Evolutionary conservation across 2,329 filamentous ascomycete species (phyloP), one percentile per base, ranked within the genome.

Genomic region (Camillea tinctor): DNA sequence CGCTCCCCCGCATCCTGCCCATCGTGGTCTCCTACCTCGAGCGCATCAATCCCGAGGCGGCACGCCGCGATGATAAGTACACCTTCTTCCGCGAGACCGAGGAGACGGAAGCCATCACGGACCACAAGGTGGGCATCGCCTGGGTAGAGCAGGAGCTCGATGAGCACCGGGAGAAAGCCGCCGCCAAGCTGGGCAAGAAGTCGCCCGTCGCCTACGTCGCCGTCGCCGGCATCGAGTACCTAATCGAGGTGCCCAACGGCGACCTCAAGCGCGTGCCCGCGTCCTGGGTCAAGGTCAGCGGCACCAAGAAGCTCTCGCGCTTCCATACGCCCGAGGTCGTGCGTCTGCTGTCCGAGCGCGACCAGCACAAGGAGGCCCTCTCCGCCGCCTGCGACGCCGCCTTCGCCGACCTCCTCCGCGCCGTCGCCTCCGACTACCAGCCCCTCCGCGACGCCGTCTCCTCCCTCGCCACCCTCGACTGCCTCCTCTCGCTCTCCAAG

Each of bases 251-350:
- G 5, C 84, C 91, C 66, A 97, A 96, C 74, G 75, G 83, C 1
- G 86, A 92, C 57, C 83, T 97, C 61, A 95, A 93, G 73, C 87
- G 89, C 59, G 92, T 99, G 0, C 95, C 95, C 0, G 94, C 95
- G 3, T 96, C 92, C 0, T 99, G 95, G 95, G 83, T 85, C 64
- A 98, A 99, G 76, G 91, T 98, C 69, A 96, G 90, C 59, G 93
- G 94, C 54, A 99, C 95, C 6, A 98, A 98, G 75, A 92, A 92
- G 69, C 79, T 93, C 4, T 93, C 92, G 0, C 88, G 95, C 60
- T 99, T 98, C 75, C 95, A 99, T 76, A 95, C 95, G 0, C 95
- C 95, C 4, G 90, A 96, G 68, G 92, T 97, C 22, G 83, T 96
- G 54, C 86, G 87, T 62, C 83, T 97, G 68, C 84, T 97, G 19